Percentiles rank a stretch among this genome's conserved stretches.
phyloP scores from a whole-genome alignment of 768 basidiomycete genomes.

The Cystobasidium onofrii region DNA sequence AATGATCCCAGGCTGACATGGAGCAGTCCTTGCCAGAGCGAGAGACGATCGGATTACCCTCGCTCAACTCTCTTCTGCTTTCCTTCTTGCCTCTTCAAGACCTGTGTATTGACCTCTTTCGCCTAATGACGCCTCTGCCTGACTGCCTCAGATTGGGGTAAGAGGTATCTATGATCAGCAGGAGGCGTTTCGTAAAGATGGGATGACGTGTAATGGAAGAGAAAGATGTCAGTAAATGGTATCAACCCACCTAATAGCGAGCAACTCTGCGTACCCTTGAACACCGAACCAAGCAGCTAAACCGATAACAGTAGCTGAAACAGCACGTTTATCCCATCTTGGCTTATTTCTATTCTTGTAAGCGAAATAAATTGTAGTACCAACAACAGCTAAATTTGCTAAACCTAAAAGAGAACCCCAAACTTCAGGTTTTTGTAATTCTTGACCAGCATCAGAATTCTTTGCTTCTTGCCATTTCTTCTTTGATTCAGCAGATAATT shows the following conservation, averaged over 20 bases:
- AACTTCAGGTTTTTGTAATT: conserved; percentile 43
- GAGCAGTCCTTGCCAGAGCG: no score
- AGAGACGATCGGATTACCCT: no score
- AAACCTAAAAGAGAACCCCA: conserved; percentile 46
- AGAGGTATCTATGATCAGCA: conserved; percentile 6
- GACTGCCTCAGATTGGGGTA: conserved; percentile 32
- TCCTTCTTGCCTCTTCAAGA: neutral
- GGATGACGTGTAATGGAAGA: neutral
- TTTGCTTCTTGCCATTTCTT: conserved; percentile 25
- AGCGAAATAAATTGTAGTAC: conserved; percentile 44
- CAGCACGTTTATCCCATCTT: conserved; percentile 46
- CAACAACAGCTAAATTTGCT: conserved; percentile 47
- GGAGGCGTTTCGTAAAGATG: neutral
- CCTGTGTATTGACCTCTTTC: neutral
- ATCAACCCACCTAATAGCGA: neutral
- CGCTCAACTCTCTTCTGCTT: neutral
- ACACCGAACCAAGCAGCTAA: conserved; percentile 35
- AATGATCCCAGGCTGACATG: no score
- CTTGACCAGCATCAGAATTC: conserved; percentile 32
- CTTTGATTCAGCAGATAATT: conserved; percentile 20
- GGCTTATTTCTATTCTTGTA: conserved; percentile 47
- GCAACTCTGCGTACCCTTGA: conserved; percentile 20
- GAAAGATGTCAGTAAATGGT: neutral
- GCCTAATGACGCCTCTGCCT: conserved; percentile 19
- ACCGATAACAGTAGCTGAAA: conserved; percentile 45